A percentile compares a stretch with the other conserved stretches of the same genome.
These are phyloP conservation scores for Phytophthora pisi DNA, from an alignment of 352 stramenopile genomes.

Conservation along the genomic window DNA sequence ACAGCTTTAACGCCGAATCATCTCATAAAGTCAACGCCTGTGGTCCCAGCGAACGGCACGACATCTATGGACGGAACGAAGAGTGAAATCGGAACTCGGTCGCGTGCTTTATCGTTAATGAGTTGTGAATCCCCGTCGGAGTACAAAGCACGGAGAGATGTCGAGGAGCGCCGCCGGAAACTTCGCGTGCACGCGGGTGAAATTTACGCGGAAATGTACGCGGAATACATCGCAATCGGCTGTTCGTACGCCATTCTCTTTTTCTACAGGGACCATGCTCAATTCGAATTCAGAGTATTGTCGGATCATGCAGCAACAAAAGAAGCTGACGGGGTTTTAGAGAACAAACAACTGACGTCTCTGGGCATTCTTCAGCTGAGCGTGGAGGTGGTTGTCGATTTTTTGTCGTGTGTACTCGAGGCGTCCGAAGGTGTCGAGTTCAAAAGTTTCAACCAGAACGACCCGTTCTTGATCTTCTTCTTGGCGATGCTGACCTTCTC, in stretches of 20 bases:
- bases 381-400: slow-evolving; percentile 28
- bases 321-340: not conserved
- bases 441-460: slow-evolving; percentile 18
- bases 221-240: slow-evolving; percentile 51
- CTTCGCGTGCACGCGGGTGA: slow-evolving; percentile 29
- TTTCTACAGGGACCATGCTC: slow-evolving; percentile 37
- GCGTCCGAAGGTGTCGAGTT: slow-evolving; percentile 24
- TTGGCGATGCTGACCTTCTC: slow-evolving; percentile 32
- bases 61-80: not conserved
- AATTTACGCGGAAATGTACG: slow-evolving; percentile 50
- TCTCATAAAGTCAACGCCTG: not conserved
- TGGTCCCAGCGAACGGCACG: slow-evolving; percentile 1
- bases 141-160: slow-evolving; percentile 8
- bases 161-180: slow-evolving; percentile 12
- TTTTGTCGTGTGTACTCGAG: slow-evolving; percentile 31
- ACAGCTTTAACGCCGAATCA: not conserved
- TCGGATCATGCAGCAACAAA: slow-evolving; percentile 2
- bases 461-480: slow-evolving; percentile 47
- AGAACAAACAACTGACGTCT: not conserved
- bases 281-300: slow-evolving; percentile 24
- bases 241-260: slow-evolving; percentile 44
- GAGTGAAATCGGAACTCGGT: slow-evolving; percentile 7
- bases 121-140: slow-evolving; percentile 7
- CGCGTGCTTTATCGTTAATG: not conserved
- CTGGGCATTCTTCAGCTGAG: slow-evolving; percentile 25